Base-by-base conservation (phyloP, 164 flowering plant species). In the Akebia trifoliata region DNA sequence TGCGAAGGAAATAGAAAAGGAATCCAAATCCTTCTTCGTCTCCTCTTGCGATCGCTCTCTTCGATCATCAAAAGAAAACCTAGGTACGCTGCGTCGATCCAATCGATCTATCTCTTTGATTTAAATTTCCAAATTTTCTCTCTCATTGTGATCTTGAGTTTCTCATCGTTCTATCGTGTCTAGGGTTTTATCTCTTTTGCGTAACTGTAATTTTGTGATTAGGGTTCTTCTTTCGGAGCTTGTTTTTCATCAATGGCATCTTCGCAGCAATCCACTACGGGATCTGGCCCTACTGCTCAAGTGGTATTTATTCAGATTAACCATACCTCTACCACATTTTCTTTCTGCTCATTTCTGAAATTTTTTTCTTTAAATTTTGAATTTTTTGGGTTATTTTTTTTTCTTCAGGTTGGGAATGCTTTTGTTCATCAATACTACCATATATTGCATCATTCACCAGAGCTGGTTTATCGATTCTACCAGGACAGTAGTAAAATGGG, bases 391-490 rank as follows among this genome's bases (percentile, higher is more conserved):
- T 39, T 44, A 59, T 20, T 31, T 20, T 39, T 8, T 15, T 20
- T 26, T 40, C 32, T n/a, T 28, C 54, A 88, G 96, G 87, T 89
- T 20, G 97, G 85, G 17, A 76, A 81, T 59, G 94, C 91, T 0
- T 89, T 89, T 60, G 90, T 81, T 48, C 76, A 70, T 20, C 89
- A 83, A 55, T 89, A 89, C 59, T 89, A 86, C 65, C 80, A 66
- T 32, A 83, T 86, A 32, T 69, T 86, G 70, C 85, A 83, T 32
- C 76, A 77, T 25, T 81, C 86, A 0, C 91, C 94, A 1, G 81
- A 70, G 68, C 77, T 70, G 3, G 90, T 83, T 11, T 71, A 67
- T 48, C 72, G 84, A 20, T 86, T 86, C 61, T 89, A 89, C 57
- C 86, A 83, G 64, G 86, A 86, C 20, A 38, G 24, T 14, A 89